Base-by-base conservation (phyloP, 2,329 filamentous ascomycete species). In the Sporothrix humicola region DNA sequence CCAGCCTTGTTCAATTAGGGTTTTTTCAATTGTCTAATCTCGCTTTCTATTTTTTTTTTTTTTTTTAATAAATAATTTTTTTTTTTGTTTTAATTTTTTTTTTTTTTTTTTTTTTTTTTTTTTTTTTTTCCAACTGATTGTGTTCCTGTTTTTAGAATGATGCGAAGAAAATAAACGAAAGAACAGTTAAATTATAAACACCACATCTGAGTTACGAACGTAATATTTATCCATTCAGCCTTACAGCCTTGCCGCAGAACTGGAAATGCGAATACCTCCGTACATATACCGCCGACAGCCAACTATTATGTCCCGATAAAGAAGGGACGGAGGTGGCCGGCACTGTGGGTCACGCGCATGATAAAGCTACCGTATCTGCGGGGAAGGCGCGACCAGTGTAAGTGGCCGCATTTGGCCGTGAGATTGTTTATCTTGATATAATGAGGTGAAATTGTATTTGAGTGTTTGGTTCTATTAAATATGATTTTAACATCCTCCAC, bases 241-340 rank as follows among this genome's bases (percentile, higher is more conserved):
- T 65, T 13, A n/a, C 1, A 46, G 59, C 37, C 59, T 65, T 8
- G 59, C 23, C 9, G 13, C 3, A 6, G 9, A 8, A 65, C 13
- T 37, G 31, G 31, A 20, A 26, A 56, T 56, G 37, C 4, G 2
- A 56, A 56, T 56, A 56, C 31, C 31, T 37, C 31, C 13, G 12
- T 13, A 31, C 12, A 58, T 2, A 17, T 63, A 63, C 26, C 46
- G 46, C 17, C 46, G 65, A 52, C 31, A 37, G 46, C 46, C 65
- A 23, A 37, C 17, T 9, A 4, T 20, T 3, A 5, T 50, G 23
- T 23, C 8, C 12, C 10, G 71, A 72, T 66, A 66, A 72, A 23
- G 54, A 48, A 3, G 6, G 4, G 20, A 31, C 72, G 72, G 72
- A 73, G 58, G 65, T 73, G 72, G 72, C 72, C 72, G 72, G 72